Conservation (phyloP, 2,329 filamentous ascomycete species). For the Nigrospora osmanthi region DNA sequence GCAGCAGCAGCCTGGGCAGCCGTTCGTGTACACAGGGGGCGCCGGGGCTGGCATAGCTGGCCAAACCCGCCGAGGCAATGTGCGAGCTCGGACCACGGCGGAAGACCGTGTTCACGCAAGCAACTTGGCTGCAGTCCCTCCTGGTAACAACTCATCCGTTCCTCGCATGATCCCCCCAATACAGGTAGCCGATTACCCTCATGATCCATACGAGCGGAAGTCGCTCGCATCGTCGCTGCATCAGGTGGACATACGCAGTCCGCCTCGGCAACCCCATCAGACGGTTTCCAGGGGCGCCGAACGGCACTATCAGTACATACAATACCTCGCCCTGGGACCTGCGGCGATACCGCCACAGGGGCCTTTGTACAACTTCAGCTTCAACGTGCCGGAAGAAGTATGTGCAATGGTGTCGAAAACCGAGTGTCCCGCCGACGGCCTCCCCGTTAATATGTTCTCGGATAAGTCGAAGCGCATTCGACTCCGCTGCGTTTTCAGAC, state of each 20-base stretch:
- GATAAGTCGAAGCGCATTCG: slow-evolving; percentile 57
- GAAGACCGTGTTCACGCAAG: too few relatives aligned
- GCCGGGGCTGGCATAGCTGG: too few relatives aligned
- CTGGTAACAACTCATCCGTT: too few relatives aligned
- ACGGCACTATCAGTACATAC: slow-evolving; percentile 50
- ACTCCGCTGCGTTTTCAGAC: slow-evolving; percentile 52
- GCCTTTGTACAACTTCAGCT: slow-evolving; percentile 34
- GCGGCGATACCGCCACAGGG: slow-evolving; percentile 24
- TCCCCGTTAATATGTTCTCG: slow-evolving; percentile 30
- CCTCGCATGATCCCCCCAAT: neutral
- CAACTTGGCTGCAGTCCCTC: too few relatives aligned
- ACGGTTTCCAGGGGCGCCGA: slow-evolving; percentile 20
- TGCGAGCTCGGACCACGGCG: too few relatives aligned
- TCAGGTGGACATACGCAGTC: slow-evolving; percentile 39
- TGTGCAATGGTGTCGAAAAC: slow-evolving; percentile 23
- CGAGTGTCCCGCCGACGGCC: slow-evolving; percentile 10
- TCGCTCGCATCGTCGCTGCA: slow-evolving; percentile 37
- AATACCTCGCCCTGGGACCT: slow-evolving; percentile 41
- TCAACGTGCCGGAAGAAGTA: slow-evolving; percentile 32
- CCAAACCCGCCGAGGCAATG: too few relatives aligned
- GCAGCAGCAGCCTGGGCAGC: neutral
- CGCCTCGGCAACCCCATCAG: slow-evolving; percentile 21
- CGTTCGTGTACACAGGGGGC: neutral
- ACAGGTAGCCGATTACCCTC: slow-evolving; percentile 28
- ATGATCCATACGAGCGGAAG: slow-evolving; percentile 29